Base-by-base conservation (phyloP, 768 basidiomycete species). In the Lactarius deliciosus region DNA sequence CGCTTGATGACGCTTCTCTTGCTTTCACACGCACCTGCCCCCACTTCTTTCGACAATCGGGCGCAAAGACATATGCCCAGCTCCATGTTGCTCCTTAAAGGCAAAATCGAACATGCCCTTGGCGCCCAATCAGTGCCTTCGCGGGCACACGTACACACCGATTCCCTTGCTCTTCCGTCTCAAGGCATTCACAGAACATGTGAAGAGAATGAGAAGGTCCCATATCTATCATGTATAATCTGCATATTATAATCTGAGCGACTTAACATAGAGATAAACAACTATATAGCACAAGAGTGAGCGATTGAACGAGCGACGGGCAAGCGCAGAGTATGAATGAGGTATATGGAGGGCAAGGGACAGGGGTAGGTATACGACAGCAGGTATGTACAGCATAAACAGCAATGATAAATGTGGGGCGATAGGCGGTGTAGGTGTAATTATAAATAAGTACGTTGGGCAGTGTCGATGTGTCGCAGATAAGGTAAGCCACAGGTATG, bases 321-420 rank as follows among this genome's bases (percentile, higher is more conserved):
- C 60, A 38, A 22, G 45, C 61, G 47, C 36, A 6, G 16, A 57
- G 65, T 58, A 40, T 28, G 38, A 25, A 41, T 54, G 45, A 66
- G 65, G 65, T 66, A 66, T 66, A 66, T 53, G 50, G 28, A 57
- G 61, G 56, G 47, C 57, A 30, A 43, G 34, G 38, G 50, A 7
- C 50, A 58, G 38, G 11, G 28, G 11, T 22, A 66, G 65, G 61
- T 66, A 66, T 66, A 57, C 57, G 61, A 66, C 56, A 66, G 57
- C 61, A 58, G 65, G 61, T 66, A 63, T 66, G 65, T 66, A 66
- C 65, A 66, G 65, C 61, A 66, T 61, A 61, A 43, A 63, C 60
- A 41, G 56, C 65, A 58, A 40, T 2, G 6, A 0, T 45, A 43
- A 53, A 53, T 15, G 57, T 58, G 57, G 28, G 36, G 13, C 25